phyloP scores from a whole-genome alignment of 2,329 filamentous ascomycete genomes.

The Microcyclospora tardicrescens region DNA sequence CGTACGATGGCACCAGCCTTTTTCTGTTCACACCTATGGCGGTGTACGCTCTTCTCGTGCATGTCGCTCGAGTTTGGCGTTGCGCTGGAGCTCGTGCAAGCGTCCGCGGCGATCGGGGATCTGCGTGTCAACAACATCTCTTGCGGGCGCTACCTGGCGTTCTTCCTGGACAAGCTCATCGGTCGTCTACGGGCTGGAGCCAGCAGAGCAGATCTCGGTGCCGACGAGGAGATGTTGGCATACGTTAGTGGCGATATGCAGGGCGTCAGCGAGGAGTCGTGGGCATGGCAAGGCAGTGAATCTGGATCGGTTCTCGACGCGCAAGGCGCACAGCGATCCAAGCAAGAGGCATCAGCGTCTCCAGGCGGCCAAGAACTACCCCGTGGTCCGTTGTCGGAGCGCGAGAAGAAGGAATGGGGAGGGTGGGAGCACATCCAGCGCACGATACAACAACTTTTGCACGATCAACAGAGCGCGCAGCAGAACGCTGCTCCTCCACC shows the following conservation, averaged over 20 bases:
- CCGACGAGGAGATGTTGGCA: conserved; percentile 77
- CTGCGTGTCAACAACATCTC: conserved; percentile 58
- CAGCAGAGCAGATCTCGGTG: conserved; percentile 33
- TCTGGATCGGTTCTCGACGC: conserved; percentile 18
- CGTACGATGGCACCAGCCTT: conserved; percentile 59
- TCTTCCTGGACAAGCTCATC: conserved; percentile 60
- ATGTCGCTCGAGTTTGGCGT: conserved; percentile 60
- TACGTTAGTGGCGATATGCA: conserved; percentile 83
- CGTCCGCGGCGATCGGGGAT: conserved; percentile 57
- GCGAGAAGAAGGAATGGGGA: conserved; percentile 50
- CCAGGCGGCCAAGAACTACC: conserved; percentile 10
- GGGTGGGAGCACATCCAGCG: conserved; percentile 67
- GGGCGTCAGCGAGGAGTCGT: conserved; percentile 60
- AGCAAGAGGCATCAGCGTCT: conserved; percentile 3
- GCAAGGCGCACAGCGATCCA: neutral
- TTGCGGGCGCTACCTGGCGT: conserved; percentile 69
- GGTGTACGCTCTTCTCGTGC: conserved; percentile 68
- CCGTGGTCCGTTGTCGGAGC: conserved; percentile 12
- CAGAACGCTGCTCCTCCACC: conserved; percentile 2
- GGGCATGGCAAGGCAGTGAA: conserved; percentile 58
- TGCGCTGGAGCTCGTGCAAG: conserved; percentile 60
- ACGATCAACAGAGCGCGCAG: conserved; percentile 27
- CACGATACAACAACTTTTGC: conserved; percentile 44
- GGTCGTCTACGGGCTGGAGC: conserved; percentile 38
- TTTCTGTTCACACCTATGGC: conserved; percentile 74